These are phyloP conservation scores for Asterochloris erici DNA, from an alignment of 139 green algal species.

Conservation along the genomic window DNA sequence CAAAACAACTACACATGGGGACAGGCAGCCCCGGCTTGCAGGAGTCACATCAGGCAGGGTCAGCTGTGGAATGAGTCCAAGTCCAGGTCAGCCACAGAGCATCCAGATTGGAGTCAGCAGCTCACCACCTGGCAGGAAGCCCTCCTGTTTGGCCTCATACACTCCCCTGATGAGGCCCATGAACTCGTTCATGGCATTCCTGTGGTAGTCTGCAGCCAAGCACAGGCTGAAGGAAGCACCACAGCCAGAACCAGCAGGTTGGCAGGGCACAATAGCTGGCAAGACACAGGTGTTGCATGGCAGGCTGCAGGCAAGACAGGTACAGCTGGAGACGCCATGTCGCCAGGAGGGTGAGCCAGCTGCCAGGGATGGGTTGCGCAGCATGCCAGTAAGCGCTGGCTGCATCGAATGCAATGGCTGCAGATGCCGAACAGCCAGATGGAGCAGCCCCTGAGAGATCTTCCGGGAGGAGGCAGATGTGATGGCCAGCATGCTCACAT, in stretches of 20 bases:
- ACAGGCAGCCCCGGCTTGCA: neutral
- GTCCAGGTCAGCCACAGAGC: neutral
- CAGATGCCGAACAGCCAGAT: neutral
- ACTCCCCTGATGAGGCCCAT: conserved; percentile 89
- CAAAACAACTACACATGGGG: too few relatives aligned
- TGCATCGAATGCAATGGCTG: too few relatives aligned
- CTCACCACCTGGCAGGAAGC: conserved; percentile 72
- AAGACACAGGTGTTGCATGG: too few relatives aligned
- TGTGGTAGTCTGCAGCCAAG: neutral
- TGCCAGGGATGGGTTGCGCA: too few relatives aligned
- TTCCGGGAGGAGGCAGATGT: neutral
- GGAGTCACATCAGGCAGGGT: neutral
- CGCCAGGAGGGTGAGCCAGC: too few relatives aligned
- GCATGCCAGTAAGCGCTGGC: too few relatives aligned
- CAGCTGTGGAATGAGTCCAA: neutral
- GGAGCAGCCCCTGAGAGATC: conserved; percentile 15
- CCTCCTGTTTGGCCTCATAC: conserved; percentile 85
- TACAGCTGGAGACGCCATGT: too few relatives aligned
- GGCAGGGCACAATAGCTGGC: too few relatives aligned
- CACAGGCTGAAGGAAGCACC: too few relatives aligned
- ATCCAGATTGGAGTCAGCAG: neutral
- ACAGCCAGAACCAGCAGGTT: too few relatives aligned
- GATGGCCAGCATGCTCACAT: conserved; percentile 66
- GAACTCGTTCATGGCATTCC: conserved; percentile 93
- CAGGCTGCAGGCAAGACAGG: too few relatives aligned